Conservation (phyloP, 1,284 basidiomycete species). For the Testicularia cyperi region DNA sequence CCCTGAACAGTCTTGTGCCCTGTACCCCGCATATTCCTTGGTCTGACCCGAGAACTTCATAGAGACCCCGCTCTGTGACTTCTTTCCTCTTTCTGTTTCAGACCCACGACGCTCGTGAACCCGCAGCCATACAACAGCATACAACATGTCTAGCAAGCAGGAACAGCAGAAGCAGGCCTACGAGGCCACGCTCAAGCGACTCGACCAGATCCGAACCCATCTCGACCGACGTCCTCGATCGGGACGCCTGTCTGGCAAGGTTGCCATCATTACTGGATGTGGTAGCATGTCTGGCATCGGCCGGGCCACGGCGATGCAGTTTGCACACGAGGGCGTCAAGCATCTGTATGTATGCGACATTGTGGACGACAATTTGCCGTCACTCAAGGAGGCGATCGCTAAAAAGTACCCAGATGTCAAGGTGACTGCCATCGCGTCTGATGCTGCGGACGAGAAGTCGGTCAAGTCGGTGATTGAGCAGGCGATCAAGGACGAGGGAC, state of each 20-base stretch:
- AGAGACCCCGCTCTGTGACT: too few relatives aligned
- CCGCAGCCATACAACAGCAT: too few relatives aligned
- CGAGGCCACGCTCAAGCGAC: conserved; percentile 59
- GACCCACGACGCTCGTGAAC: too few relatives aligned
- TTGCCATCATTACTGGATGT: conserved; percentile 81
- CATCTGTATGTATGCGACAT: conserved; percentile 84
- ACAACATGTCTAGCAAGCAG: conserved; percentile 16
- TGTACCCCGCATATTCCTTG: too few relatives aligned
- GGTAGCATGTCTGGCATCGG: conserved; percentile 53
- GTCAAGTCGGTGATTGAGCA: conserved; percentile 72
- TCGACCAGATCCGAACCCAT: conserved; percentile 73
- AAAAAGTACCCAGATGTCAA: conserved; percentile 75
- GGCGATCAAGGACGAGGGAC: conserved; percentile 76
- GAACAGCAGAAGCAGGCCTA: conserved; percentile 36
- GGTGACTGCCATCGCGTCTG: conserved; percentile 65
- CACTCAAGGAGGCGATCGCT: conserved; percentile 71
- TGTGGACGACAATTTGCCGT: conserved; percentile 70
- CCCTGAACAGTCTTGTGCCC: too few relatives aligned
- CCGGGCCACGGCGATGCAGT: conserved; percentile 38
- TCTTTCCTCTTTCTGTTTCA: background rate
- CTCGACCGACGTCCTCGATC: conserved; percentile 67
- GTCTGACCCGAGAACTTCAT: too few relatives aligned
- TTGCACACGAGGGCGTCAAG: conserved; percentile 66
- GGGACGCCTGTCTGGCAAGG: conserved; percentile 72
- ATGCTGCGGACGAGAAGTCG: conserved; percentile 77